A percentile compares a stretch with the other conserved stretches of the same genome.
These are phyloP conservation scores for Geranium rotundifolium DNA, from an alignment of 345 rosid genomes.

Conservation along the genomic window DNA sequence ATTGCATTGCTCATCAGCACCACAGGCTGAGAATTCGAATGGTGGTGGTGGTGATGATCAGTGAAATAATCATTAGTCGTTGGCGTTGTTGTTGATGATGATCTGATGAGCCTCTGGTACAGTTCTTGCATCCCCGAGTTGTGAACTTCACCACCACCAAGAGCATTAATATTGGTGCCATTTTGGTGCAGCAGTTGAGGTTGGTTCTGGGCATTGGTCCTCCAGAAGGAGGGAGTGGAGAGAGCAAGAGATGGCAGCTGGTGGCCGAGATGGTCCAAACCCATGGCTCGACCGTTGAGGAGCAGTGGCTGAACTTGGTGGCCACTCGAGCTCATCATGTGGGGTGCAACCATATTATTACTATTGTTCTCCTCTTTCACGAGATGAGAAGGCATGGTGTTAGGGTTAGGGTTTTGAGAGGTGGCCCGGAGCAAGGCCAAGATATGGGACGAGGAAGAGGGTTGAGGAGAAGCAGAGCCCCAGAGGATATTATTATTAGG, in stretches of 20 bases:
- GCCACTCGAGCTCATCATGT: slow-evolving; percentile 8
- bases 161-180: no score
- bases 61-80: slow-evolving; percentile 7
- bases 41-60: neutral
- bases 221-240: slow-evolving; percentile 29
- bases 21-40: neutral
- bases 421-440: slow-evolving; percentile 37
- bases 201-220: slow-evolving; percentile 13
- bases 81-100: slow-evolving; percentile 18
- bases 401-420: slow-evolving; percentile 37
- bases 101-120: slow-evolving; percentile 46
- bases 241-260: slow-evolving; percentile 33
- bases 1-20: slow-evolving; percentile 24
- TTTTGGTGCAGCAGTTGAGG: slow-evolving; percentile 29
- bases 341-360: no score
- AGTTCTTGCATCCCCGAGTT: slow-evolving; percentile 46
- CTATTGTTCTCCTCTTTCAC: slow-evolving; percentile 40
- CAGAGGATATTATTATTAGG: slow-evolving; percentile 32
- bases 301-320: neutral
- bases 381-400: slow-evolving; percentile 9
- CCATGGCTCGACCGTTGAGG: slow-evolving; percentile 22
- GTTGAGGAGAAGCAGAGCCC: slow-evolving; percentile 7
- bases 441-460: slow-evolving; percentile 32
- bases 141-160: slow-evolving; percentile 24
- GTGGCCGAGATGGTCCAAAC: slow-evolving; percentile 21